Conservation (phyloP, 768 basidiomycete species). For the Kwoniella mangroviensis region DNA sequence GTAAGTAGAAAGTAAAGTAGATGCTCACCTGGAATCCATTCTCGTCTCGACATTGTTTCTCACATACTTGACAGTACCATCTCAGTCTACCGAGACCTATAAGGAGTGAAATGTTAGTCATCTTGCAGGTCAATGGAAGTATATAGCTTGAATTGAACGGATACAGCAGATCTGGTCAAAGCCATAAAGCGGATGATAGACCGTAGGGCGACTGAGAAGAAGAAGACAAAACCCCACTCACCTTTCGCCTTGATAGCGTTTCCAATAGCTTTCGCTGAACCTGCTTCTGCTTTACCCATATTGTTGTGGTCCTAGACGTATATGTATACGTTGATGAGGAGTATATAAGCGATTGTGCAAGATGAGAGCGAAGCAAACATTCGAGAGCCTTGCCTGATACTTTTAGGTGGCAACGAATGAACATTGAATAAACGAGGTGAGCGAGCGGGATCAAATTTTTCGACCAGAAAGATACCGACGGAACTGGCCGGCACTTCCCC, state of each 20-base stretch:
- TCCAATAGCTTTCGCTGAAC: constrained; percentile 56
- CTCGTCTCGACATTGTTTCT: constrained; percentile 96
- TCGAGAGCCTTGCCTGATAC: neutral
- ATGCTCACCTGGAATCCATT: constrained; percentile 75
- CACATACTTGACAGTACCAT: constrained; percentile 99
- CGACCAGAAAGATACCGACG: neutral
- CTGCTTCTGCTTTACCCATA: constrained; percentile 57
- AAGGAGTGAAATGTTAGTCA: neutral
- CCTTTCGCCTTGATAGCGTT: constrained; percentile 98
- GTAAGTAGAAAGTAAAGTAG: neutral
- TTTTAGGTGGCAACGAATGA: constrained; percentile 19
- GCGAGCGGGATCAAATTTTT: constrained; percentile 7
- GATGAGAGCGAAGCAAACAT: neutral
- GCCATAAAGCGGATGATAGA: no score
- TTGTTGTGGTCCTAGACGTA: constrained; percentile 18
- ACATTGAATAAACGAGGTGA: neutral
- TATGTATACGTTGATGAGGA: no score
- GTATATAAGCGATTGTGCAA: neutral
- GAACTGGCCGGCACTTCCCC: neutral
- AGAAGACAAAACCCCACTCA: constrained; percentile 16
- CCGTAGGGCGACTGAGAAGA: no score
- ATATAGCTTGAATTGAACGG: no score
- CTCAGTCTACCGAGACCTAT: constrained; percentile 81
- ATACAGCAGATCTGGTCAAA: no score
- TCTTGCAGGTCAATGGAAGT: no score